Percentiles rank a stretch among this genome's conserved stretches.
Conservation (phyloP, 441 rosid genomes). For the Erodium trifolium region DNA sequence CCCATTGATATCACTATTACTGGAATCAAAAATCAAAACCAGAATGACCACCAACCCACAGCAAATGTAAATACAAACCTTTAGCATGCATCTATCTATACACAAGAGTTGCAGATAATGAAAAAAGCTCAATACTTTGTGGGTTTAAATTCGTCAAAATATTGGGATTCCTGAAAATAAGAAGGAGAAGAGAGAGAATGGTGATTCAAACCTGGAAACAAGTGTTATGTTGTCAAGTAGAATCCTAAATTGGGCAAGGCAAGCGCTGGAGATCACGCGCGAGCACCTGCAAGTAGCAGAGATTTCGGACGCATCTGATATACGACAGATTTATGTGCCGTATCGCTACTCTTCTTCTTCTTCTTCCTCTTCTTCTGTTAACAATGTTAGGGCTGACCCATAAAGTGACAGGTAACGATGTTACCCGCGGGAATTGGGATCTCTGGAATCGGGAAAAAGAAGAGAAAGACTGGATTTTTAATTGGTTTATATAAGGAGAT, state of each 20-base stretch:
- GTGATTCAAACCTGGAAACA: constrained; percentile 22
- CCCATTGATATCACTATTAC: constrained; percentile 50
- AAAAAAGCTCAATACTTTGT: background rate
- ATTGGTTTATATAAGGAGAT: background rate
- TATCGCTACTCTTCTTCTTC: too few relatives aligned
- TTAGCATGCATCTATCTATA: background rate
- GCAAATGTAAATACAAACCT: constrained; percentile 6
- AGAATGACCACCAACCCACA: background rate
- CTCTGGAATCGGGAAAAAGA: background rate
- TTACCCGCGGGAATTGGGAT: constrained; percentile 10
- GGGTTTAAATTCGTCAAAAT: background rate
- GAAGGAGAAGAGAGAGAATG: background rate
- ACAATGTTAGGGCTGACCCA: background rate
- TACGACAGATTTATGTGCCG: background rate
- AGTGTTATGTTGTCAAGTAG: constrained; percentile 7
- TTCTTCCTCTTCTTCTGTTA: background rate
- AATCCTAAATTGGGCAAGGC: constrained; percentile 7
- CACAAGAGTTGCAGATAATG: constrained; percentile 1
- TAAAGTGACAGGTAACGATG: too few relatives aligned
- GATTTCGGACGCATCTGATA: background rate
- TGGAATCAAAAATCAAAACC: constrained; percentile 19
- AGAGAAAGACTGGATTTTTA: background rate
- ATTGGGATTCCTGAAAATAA: background rate
- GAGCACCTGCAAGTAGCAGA: constrained; percentile 13
- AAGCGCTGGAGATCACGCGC: constrained; percentile 24